Conservation (phyloP, 495 filamentous ascomycete genomes). For the Pseudoneurospora amorphoporcata region DNA sequence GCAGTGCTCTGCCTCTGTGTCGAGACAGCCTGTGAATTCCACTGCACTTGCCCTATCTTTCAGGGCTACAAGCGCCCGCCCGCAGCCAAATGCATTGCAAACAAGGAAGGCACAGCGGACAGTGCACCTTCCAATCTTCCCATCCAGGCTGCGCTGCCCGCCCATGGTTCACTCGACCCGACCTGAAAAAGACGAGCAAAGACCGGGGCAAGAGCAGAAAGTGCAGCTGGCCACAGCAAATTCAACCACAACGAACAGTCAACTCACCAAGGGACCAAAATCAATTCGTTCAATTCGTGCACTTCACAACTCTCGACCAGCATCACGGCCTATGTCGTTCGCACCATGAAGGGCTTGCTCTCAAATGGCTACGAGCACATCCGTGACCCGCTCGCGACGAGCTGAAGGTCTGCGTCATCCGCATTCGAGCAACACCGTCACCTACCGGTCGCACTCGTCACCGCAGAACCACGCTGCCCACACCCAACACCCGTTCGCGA, state of each 20-base stretch:
- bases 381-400: slow-evolving; percentile 27
- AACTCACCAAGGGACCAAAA: background rate
- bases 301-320: background rate
- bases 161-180: background rate
- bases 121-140: background rate
- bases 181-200: background rate
- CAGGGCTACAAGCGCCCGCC: background rate
- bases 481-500: slow-evolving; percentile 8
- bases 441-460: background rate
- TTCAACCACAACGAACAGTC: background rate
- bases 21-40: background rate
- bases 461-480: slow-evolving; percentile 7
- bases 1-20: background rate
- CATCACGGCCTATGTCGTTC: background rate
- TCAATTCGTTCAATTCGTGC: background rate
- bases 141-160: background rate
- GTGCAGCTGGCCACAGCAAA: background rate
- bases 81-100: background rate
- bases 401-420: slow-evolving; percentile 20
- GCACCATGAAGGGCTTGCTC: slow-evolving; percentile 13
- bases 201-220: background rate
- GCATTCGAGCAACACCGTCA: slow-evolving; percentile 7
- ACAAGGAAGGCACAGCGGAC: background rate
- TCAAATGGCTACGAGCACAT: slow-evolving; percentile 24
- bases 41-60: background rate